These are phyloP conservation scores for Backusella mclennaniae DNA, from an alignment of 192 early-diverging fungal genomes.

Conservation along the genomic window DNA sequence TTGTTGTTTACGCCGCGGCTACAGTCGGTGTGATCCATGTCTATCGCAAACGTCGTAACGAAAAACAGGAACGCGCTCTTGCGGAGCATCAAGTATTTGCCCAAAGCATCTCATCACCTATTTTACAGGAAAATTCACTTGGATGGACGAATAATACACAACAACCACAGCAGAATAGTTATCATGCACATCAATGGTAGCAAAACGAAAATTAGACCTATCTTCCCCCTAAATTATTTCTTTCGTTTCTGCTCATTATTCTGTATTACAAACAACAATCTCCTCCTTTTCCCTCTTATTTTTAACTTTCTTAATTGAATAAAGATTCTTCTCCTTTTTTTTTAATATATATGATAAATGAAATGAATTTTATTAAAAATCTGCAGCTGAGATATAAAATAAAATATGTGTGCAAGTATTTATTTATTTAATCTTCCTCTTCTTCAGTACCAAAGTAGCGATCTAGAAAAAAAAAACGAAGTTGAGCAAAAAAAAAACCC, in stretches of 20 bases:
- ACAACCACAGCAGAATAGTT: not conserved
- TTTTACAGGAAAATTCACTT: conserved; percentile 33
- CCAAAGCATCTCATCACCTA: conserved; percentile 31
- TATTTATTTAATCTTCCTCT: conserved; percentile 14
- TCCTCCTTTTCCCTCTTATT: not conserved
- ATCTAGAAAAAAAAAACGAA: conserved; percentile 28
- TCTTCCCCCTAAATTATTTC: not conserved
- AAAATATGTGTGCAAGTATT: not conserved
- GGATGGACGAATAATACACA: conserved; percentile 9
- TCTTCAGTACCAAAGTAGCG: conserved; percentile 60
- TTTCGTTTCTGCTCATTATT: not conserved
- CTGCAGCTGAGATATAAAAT: conserved; percentile 1
- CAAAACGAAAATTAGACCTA: not conserved
- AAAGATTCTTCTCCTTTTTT: not conserved
- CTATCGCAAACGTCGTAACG: conserved; percentile 20
- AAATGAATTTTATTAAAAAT: conserved; percentile 5
- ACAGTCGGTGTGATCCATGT: conserved; percentile 29
- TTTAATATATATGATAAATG: not conserved
- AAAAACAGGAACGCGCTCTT: conserved; percentile 14
- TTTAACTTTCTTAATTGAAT: conserved; percentile 11
- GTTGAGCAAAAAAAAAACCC: not conserved
- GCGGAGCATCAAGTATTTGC: conserved; percentile 24
- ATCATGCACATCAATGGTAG: not conserved
- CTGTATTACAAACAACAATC: not conserved
- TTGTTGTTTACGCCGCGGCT: conserved; percentile 36